Percentiles rank a stretch among this genome's conserved stretches.
Evolutionary conservation across 2,329 filamentous ascomycete genomes (phyloP).

Genomic region (Fonsecaea monophora): DNA sequence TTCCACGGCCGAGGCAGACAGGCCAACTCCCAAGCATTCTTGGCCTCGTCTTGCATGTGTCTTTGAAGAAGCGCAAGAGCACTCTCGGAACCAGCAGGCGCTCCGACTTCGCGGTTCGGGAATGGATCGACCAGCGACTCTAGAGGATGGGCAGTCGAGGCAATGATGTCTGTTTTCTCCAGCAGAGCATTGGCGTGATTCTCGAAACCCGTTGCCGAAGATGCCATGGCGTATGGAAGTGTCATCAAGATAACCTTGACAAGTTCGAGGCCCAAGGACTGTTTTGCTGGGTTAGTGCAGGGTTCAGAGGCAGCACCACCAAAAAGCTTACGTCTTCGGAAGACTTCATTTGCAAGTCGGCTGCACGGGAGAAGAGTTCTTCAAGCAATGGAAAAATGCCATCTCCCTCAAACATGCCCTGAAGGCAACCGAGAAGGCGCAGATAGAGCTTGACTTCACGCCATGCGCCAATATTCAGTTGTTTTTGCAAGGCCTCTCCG

Average conservation of each 20-base stretch:
- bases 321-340: slow-evolving; percentile 79
- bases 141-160: slow-evolving; percentile 82
- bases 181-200: slow-evolving; percentile 79
- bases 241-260: slow-evolving; percentile 97
- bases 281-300: slow-evolving; percentile 37
- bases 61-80: slow-evolving; percentile 82
- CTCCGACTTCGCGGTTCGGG: slow-evolving; percentile 61
- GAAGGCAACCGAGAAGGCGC: slow-evolving; percentile 86
- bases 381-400: slow-evolving; percentile 85
- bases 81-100: slow-evolving; percentile 69
- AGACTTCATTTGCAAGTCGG: slow-evolving; percentile 88
- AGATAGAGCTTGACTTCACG: slow-evolving; percentile 88
- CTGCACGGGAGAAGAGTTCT: slow-evolving; percentile 89
- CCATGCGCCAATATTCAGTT: slow-evolving; percentile 78
- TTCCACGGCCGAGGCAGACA: slow-evolving; percentile 66
- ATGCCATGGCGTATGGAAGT: slow-evolving; percentile 85
- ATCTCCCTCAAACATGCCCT: slow-evolving; percentile 79
- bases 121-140: slow-evolving; percentile 89
- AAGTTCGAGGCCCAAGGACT: slow-evolving; percentile 76
- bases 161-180: slow-evolving; percentile 94
- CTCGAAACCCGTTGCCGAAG: slow-evolving; percentile 66
- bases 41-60: slow-evolving; percentile 80
- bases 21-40: slow-evolving; percentile 74
- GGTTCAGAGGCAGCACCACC: background rate
- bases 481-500: slow-evolving; percentile 67